Conservation (phyloP, 2,329 filamentous ascomycete species). For the Sphaerulina musiva region DNA sequence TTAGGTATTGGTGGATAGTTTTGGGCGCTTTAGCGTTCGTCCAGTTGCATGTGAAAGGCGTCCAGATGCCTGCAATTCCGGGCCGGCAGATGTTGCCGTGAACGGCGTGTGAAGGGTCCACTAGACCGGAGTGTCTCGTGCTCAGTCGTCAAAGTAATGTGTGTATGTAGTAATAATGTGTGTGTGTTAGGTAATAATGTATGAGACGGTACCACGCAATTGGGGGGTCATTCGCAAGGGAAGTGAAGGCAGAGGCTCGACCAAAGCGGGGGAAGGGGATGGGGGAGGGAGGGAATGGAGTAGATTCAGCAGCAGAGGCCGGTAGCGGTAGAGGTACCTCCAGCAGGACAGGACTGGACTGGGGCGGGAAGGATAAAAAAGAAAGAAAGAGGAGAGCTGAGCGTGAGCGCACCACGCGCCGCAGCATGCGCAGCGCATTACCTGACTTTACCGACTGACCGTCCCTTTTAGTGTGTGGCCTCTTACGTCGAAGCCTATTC, state of each 20-base stretch:
- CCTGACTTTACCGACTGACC: background rate
- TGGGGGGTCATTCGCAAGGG: background rate
- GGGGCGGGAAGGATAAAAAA: slow-evolving; percentile 1
- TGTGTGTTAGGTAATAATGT: too few species aligned
- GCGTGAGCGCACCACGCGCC: background rate
- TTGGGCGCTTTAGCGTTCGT: slow-evolving; percentile 9
- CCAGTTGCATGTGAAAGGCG: slow-evolving; percentile 11
- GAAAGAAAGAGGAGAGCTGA: slow-evolving; percentile 1
- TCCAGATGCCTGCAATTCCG: slow-evolving; percentile 7
- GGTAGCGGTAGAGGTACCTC: too few species aligned
- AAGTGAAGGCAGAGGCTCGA: background rate
- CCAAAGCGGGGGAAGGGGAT: background rate
- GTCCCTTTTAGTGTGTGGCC: too few species aligned
- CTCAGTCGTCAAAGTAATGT: background rate
- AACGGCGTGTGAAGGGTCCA: background rate
- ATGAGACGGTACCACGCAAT: background rate
- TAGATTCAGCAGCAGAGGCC: too few species aligned
- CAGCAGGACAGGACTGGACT: background rate
- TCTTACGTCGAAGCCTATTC: slow-evolving; percentile 8
- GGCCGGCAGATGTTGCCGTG: slow-evolving; percentile 5
- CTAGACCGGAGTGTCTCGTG: slow-evolving; percentile 1
- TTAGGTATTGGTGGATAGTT: too few species aligned
- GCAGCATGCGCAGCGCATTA: background rate
- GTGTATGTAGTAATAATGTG: too few species aligned
- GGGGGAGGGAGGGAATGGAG: background rate